Evolutionary conservation across 2,329 filamentous ascomycete species (phyloP).

Genomic region (Tolypocladium guangdongense): DNA sequence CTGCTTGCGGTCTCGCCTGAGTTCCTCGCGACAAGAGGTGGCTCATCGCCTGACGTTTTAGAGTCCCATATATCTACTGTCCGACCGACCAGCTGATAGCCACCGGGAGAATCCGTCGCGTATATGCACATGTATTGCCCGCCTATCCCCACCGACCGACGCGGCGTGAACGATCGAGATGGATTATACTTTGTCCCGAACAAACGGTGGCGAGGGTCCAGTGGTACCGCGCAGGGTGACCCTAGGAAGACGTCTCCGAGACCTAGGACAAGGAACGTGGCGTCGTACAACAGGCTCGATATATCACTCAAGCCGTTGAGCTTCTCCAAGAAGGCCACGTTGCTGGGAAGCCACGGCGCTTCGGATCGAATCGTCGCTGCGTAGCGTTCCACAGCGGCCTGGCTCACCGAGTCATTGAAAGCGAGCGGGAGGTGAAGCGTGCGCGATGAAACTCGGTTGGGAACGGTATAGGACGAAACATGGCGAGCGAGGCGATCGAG

Average conservation of each 20-base stretch:
- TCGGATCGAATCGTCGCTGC: constrained; percentile 49
- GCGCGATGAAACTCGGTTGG: constrained; percentile 15
- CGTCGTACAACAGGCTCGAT: constrained; percentile 16
- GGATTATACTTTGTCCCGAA: constrained; percentile 28
- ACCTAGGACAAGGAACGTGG: constrained; percentile 23
- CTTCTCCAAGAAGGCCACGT: constrained; percentile 39
- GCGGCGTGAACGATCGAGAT: constrained; percentile 24
- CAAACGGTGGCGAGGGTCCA: constrained; percentile 22
- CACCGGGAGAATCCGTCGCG: constrained; percentile 24
- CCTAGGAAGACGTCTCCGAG: constrained; percentile 29
- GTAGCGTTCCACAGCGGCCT: constrained; percentile 47
- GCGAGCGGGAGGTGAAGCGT: constrained; percentile 24
- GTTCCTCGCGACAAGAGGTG: neutral
- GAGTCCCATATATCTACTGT: constrained; percentile 23
- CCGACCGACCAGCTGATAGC: constrained; percentile 25
- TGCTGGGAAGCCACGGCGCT: constrained; percentile 52
- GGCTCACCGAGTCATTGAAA: constrained; percentile 25
- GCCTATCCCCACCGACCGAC: constrained; percentile 22
- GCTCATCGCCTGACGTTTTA: neutral
- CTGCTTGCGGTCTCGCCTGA: neutral
- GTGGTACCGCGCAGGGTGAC: constrained; percentile 23
- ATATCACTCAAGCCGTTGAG: constrained; percentile 21
- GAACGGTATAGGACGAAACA: constrained; percentile 12
- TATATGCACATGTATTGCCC: constrained; percentile 29
- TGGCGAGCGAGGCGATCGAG: constrained; percentile 11